Conservation (phyloP, 1,284 basidiomycete genomes). For the Rhizoctonia solani region DNA sequence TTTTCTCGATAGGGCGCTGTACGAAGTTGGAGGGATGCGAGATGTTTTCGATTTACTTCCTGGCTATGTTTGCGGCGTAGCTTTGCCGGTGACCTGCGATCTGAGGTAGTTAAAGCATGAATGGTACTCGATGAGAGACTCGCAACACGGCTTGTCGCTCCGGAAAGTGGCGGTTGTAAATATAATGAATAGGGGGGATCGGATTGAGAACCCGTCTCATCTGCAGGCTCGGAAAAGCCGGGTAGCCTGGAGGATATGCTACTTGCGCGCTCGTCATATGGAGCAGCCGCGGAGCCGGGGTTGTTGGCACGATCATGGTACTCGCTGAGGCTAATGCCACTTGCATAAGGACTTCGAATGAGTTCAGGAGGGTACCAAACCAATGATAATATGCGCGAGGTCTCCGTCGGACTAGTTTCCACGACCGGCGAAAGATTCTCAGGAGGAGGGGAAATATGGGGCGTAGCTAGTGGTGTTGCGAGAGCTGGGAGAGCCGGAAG, state of each 20-base stretch:
- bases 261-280: background rate
- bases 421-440: background rate
- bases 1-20: constrained; percentile 4
- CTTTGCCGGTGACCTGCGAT: constrained; percentile 7
- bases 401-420: background rate
- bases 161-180: background rate
- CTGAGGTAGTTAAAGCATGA: constrained; percentile 7
- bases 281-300: too few species aligned
- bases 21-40: constrained; percentile 13
- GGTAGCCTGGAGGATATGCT: background rate
- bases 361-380: constrained; percentile 28
- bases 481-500: too few species aligned
- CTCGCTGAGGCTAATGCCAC: constrained; percentile 6
- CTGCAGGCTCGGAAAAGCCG: background rate
- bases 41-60: background rate
- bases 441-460: background rate
- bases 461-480: constrained; percentile 11
- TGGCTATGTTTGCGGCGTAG: background rate
- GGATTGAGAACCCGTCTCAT: background rate
- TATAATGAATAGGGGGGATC: background rate
- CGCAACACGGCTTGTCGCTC: background rate
- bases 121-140: constrained; percentile 5
- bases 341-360: constrained; percentile 19
- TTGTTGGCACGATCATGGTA: constrained; percentile 3
- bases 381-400: constrained; percentile 13